Conservation (phyloP, 768 basidiomycete genomes). For the Trametes meyenii region DNA sequence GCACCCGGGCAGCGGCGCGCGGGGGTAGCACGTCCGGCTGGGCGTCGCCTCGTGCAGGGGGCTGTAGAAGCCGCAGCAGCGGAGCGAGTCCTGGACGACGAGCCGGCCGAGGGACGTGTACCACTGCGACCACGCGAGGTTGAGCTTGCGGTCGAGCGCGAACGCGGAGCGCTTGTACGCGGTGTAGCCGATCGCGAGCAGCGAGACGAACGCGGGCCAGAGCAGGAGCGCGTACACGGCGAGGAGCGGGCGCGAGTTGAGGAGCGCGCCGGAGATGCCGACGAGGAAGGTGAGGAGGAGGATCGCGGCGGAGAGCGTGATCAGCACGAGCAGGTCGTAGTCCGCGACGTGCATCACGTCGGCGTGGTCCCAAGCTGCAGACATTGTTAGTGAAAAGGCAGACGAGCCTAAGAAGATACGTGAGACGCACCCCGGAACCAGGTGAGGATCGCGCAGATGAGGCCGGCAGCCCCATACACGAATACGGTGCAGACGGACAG, state of each 20-base stretch:
- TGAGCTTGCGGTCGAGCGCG: constrained; percentile 66
- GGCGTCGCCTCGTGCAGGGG: constrained; percentile 61
- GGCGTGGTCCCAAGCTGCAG: constrained; percentile 59
- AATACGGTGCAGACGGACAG: constrained; percentile 59
- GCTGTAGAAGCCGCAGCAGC: constrained; percentile 69
- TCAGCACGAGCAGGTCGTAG: constrained; percentile 53
- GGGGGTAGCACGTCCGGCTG: constrained; percentile 61
- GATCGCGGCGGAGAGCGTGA: constrained; percentile 60
- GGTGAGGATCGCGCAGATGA: constrained; percentile 56
- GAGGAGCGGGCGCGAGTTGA: constrained; percentile 70
- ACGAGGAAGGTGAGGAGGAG: constrained; percentile 60
- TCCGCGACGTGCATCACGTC: constrained; percentile 66
- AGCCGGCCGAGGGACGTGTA: constrained; percentile 57
- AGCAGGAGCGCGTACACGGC: constrained; percentile 69
- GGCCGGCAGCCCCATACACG: constrained; percentile 51
- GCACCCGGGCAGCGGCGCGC: constrained; percentile 67
- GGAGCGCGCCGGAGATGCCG: constrained; percentile 60
- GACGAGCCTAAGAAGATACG: neutral
- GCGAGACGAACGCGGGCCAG: constrained; percentile 60
- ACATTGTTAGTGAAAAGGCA: neutral
- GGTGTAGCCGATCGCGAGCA: constrained; percentile 65
- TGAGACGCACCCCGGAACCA: constrained; percentile 56
- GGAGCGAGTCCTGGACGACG: constrained; percentile 60
- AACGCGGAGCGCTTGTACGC: constrained; percentile 63
- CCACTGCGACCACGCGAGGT: constrained; percentile 67